Base-by-base conservation (phyloP, 352 stramenopile species). In the Achlya hypogyna region DNA sequence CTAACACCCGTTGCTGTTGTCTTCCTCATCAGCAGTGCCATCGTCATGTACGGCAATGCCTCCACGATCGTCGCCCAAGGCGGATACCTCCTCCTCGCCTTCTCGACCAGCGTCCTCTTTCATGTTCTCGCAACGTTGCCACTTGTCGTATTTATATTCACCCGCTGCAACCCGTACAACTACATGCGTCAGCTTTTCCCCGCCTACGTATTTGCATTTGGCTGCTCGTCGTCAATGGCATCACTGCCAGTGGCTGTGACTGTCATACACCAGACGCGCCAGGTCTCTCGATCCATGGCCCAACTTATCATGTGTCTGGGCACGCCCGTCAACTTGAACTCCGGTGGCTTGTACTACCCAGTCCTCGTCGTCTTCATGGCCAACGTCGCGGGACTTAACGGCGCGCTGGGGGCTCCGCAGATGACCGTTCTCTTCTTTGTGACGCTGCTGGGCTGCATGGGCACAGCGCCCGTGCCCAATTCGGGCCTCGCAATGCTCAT, bases 401-500 rank as follows among this genome's bases (percentile, higher is more conserved):
- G 20, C 1, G 20, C 23, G 2, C 10, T 67, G 6, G 29, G 38
- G 3, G 73, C 78, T 18, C 60, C 66, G 45, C 66, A 82, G 29
- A 70, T 90, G n/a, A 62, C 88, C 16, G 71, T 91, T 60, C 72
- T 93, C n/a, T 79, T 70, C 8, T 69, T 89, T 35, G 77, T 89
- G 31, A 81, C 78, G 28, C 72, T 82, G 5, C 86, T 93, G 60
- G 75, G 77, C 29, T 91, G 80, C 9, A 84, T 85, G 28, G 81
- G 81, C 27, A 82, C 88, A 1, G 81, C 84, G 49, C 82, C 82
- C 23, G 81, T 93, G 43, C 82, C 84, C 16, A 76, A 89, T 69
- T 77, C 82, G 45, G 81, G 78, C 6, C 71, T 93, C 22, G 82
- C 89, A 27, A 89, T 90, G 79, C 75, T 86, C 28, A 82, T 93